Base-by-base conservation (phyloP, 768 basidiomycete species). In the Tulasnella sp. region DNA sequence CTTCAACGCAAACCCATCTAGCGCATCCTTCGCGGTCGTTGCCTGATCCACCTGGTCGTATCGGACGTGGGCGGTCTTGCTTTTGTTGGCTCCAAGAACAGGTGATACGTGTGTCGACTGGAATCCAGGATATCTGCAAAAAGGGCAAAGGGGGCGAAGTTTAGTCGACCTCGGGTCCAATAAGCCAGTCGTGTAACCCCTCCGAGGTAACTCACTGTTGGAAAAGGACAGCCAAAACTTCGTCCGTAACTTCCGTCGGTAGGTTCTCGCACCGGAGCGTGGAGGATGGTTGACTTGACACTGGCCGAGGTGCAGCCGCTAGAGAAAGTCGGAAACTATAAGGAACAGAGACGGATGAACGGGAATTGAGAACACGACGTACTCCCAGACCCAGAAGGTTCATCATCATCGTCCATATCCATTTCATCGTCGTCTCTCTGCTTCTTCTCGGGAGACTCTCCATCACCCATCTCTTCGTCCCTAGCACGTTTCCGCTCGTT, bases 231-330 rank as follows among this genome's bases (percentile, higher is more conserved):
- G 91, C 89, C 37, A 98, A 88, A 40, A 96, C 92, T 79, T 92
- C 91, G 81, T 94, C 91, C 39, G 92, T 94, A 70, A 96, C 94
- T 84, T 98, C 95, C 83, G 92, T 90, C 0, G 96, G 96, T 29
- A 98, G 86, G 84, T 96, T 96, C 77, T 93, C 91, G 84, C 93
- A 94, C 76, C 92, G 85, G 76, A 96, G 84, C 69, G 90, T 87
- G 20, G 81, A 80, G 61, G 81, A 71, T 77, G 82, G 75, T 85
- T 46, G 7, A 77, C 78, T 18, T 89, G 79, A 89, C 84, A 74
- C 85, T 81, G 74, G 42, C 84, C 85, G 81, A 77, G 79, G 81
- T 72, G 51, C 76, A 74, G 79, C 74, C 79, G 81, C 37, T 44
- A 46, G 57, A 80, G 82, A 81, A 80, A 81, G 79, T 73, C 61